These are phyloP conservation scores for Ormosia emarginata DNA, from an alignment of 306 rosid genomes.

Conservation along the genomic window DNA sequence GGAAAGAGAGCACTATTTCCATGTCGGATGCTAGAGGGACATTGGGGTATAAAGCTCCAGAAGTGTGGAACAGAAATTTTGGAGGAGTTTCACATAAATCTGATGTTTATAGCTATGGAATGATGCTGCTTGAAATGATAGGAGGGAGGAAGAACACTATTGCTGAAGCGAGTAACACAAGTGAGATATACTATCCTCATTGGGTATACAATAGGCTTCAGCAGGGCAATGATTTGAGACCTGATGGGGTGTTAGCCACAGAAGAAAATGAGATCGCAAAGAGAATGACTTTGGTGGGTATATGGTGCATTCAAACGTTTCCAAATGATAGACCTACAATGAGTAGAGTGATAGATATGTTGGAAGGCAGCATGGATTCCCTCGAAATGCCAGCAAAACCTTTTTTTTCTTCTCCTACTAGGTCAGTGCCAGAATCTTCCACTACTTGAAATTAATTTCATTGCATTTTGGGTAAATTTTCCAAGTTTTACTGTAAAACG, in stretches of 20 bases:
- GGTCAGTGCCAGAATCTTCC: not conserved
- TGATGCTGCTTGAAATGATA: slow-evolving; percentile 6
- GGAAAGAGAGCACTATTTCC: slow-evolving; percentile 28
- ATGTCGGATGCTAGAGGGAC: slow-evolving; percentile 34
- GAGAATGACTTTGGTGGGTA: slow-evolving; percentile 37
- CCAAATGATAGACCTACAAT: slow-evolving; percentile 34
- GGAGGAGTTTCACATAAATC: slow-evolving; percentile 34
- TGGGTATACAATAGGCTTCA: slow-evolving; percentile 26
- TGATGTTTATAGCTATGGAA: slow-evolving; percentile 32
- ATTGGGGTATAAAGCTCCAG: slow-evolving; percentile 19
- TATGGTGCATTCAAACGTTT: slow-evolving; percentile 43
- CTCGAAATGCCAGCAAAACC: slow-evolving; percentile 31
- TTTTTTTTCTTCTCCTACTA: slow-evolving; percentile 17
- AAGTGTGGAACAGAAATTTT: slow-evolving; percentile 26
- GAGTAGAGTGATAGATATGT: slow-evolving; percentile 35
- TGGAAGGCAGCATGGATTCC: slow-evolving; percentile 25
- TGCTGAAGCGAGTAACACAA: not conserved
- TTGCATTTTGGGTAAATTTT: not conserved
- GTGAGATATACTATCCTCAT: slow-evolving; percentile 28
- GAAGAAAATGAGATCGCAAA: slow-evolving; percentile 22
- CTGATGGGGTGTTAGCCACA: not conserved
- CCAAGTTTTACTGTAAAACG: not conserved
- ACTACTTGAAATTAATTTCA: not conserved
- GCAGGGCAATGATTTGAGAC: not conserved
- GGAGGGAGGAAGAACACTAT: slow-evolving; percentile 31